These are phyloP conservation scores for Microstegium vimineum DNA, from an alignment of 176 grass and related monocot species.

Conservation along the genomic window DNA sequence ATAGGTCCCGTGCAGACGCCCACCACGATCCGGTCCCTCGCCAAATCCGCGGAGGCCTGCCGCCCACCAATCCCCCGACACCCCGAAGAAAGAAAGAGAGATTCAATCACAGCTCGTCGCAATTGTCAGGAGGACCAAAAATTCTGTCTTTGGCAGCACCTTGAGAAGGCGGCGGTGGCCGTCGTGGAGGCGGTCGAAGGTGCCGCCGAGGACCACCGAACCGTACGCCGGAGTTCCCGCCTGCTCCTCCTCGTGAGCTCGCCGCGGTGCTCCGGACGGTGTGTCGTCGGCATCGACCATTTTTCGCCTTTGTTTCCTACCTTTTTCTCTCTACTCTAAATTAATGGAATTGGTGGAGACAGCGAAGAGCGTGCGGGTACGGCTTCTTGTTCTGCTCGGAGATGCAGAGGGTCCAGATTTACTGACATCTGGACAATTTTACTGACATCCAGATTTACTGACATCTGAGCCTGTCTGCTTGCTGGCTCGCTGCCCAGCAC, in stretches of 20 bases:
- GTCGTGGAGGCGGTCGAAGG: constrained; percentile 73
- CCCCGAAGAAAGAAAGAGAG: neutral
- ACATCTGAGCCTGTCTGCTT: too few species aligned
- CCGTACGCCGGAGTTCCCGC: constrained; percentile 8
- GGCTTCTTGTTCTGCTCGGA: neutral
- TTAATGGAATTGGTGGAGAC: neutral
- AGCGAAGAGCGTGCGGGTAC: neutral
- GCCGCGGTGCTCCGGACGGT: neutral
- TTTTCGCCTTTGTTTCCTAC: neutral
- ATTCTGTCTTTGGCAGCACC: neutral
- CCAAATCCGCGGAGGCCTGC: constrained; percentile 55
- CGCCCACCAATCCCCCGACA: neutral
- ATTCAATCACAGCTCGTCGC: neutral
- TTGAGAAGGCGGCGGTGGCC: constrained; percentile 64
- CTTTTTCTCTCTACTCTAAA: neutral
- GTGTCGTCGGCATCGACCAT: constrained; percentile 21
- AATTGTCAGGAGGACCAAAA: neutral
- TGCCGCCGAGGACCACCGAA: constrained; percentile 55
- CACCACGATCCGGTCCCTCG: constrained; percentile 47
- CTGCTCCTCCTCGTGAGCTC: neutral
- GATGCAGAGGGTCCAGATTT: too few species aligned
- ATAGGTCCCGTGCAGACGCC: constrained; percentile 65
- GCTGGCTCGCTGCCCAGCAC: too few species aligned
- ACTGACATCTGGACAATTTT: too few species aligned
- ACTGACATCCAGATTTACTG: too few species aligned